Conservation (phyloP, 2,329 filamentous ascomycete species). For the Sarocladiaceae sp. region DNA sequence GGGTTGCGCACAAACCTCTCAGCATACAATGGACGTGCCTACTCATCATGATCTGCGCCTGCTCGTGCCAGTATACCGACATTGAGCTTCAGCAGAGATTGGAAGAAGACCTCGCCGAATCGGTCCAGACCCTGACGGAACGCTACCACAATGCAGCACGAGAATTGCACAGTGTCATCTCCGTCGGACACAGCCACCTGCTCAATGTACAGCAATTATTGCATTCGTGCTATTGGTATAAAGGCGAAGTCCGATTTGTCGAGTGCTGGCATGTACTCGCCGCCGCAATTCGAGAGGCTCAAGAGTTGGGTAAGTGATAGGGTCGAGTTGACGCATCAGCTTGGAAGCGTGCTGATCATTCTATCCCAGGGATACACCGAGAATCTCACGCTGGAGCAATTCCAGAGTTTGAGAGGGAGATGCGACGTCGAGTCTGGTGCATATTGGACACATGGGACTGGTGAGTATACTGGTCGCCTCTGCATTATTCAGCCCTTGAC, state of each 20-base stretch:
- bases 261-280: slow-evolving; percentile 34
- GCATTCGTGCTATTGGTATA: slow-evolving; percentile 34
- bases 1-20: slow-evolving; percentile 24
- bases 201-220: slow-evolving; percentile 30
- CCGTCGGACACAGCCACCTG: slow-evolving; percentile 27
- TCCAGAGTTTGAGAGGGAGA: slow-evolving; percentile 30
- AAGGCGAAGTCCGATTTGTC: slow-evolving; percentile 29
- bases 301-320: slow-evolving; percentile 26
- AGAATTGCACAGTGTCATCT: slow-evolving; percentile 27
- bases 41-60: slow-evolving; percentile 33
- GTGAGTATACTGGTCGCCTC: slow-evolving; percentile 18
- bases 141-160: slow-evolving; percentile 28
- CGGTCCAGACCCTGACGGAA: slow-evolving; percentile 24
- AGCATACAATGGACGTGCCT: slow-evolving; percentile 33
- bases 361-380: slow-evolving; percentile 24
- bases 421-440: slow-evolving; percentile 32
- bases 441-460: slow-evolving; percentile 34
- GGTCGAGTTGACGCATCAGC: background rate
- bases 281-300: slow-evolving; percentile 30
- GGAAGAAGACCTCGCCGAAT: slow-evolving; percentile 24
- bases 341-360: too few relatives aligned
- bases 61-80: slow-evolving; percentile 29
- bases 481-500: background rate
- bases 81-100: slow-evolving; percentile 25
- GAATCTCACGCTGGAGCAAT: slow-evolving; percentile 22